A percentile compares a stretch with the other conserved stretches of the same genome.
These are phyloP conservation scores for Pyrus communis DNA, from an alignment of 306 rosid genomes.

Conservation along the genomic window DNA sequence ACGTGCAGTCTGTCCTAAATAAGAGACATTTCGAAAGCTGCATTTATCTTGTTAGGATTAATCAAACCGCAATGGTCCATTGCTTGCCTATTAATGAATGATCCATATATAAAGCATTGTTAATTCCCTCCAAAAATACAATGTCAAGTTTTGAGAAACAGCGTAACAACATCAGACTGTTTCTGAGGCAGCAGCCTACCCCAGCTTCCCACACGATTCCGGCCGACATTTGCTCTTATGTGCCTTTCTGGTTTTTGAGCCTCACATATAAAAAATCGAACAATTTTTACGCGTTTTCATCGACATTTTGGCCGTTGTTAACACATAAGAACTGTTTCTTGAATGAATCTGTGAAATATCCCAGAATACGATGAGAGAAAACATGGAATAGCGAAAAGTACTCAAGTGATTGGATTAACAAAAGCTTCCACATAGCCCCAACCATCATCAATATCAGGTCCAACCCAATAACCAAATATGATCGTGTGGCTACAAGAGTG, in stretches of 20 bases:
- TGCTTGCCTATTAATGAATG: too few species aligned
- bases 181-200: neutral
- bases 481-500: slow-evolving; percentile 33
- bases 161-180: neutral
- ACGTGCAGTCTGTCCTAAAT: too few species aligned
- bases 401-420: slow-evolving; percentile 41
- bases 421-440: slow-evolving; percentile 86
- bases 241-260: neutral
- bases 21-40: neutral
- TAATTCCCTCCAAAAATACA: too few species aligned
- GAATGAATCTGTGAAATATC: neutral
- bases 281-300: neutral
- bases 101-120: too few species aligned
- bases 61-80: neutral
- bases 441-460: slow-evolving; percentile 90
- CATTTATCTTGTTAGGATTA: neutral
- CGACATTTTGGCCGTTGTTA: neutral
- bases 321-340: neutral
- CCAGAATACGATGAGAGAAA: neutral
- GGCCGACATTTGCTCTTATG: neutral
- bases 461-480: slow-evolving; percentile 82
- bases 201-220: neutral
- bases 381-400: neutral
- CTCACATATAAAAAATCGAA: neutral
- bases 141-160: too few species aligned